Evolutionary conservation across 208 protist species (phyloP).

Genomic region (Trypanosoma theileri): DNA sequence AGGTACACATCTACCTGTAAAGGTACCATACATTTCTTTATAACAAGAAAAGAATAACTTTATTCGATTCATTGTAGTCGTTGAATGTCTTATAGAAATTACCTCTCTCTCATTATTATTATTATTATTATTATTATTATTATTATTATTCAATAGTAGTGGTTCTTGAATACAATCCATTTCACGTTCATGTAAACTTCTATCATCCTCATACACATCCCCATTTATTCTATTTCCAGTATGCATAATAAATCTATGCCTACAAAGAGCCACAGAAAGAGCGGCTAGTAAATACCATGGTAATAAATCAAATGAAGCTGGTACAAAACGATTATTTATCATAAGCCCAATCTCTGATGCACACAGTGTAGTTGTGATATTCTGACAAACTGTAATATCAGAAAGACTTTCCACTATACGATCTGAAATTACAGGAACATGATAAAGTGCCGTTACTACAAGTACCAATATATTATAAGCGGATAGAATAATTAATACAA

Average conservation of each 20-base stretch:
- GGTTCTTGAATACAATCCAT: background rate
- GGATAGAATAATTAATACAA: slow-evolving; percentile 4
- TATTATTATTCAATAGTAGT: background rate
- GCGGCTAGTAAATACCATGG: slow-evolving; percentile 14
- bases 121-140: background rate
- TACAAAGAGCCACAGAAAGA: slow-evolving; percentile 9
- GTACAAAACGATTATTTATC: background rate
- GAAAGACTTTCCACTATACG: slow-evolving; percentile 1
- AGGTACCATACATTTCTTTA: background rate
- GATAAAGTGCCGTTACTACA: slow-evolving; percentile 15
- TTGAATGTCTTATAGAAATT: background rate
- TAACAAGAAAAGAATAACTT: slow-evolving; percentile 7
- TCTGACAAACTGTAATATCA: slow-evolving; percentile 7
- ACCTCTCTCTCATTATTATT: background rate
- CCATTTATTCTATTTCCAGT: background rate
- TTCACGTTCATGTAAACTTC: background rate
- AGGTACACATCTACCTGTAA: slow-evolving; percentile 15
- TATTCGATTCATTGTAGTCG: background rate
- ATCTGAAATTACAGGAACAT: slow-evolving; percentile 12
- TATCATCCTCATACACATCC: background rate
- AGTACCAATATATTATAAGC: slow-evolving; percentile 27
- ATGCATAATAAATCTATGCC: background rate
- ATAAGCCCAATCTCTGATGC: slow-evolving; percentile 17
- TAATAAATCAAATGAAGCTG: slow-evolving; percentile 13
- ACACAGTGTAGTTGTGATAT: slow-evolving; percentile 7